Evolutionary conservation across 441 rosid species (phyloP), one percentile per base, ranked within the genome.

Genomic region (Cnidoscolus chayamansa): DNA sequence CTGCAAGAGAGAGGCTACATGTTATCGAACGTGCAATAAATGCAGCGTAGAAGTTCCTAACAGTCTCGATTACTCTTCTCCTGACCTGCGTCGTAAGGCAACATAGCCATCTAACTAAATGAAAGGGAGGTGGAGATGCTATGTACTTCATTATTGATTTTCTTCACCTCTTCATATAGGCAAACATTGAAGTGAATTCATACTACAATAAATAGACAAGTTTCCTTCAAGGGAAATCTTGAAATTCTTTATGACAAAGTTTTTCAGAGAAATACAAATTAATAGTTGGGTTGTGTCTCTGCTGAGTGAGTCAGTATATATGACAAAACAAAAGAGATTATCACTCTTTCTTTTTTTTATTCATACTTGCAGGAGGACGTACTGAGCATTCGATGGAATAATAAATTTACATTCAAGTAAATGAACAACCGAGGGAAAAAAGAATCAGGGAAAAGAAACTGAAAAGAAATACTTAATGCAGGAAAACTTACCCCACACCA

Each of bases 401-500:
- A 65, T 79, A 74, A 76, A 77, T 9, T 49, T 35, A 31, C 40
- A 56, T 61, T 63, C 55, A 67, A 61, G 69, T 55, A 30, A 45
- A 64, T 40, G 37, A 76, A 72, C 71, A 43, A 73, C 78, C 49
- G 32, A 13, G 69, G 63, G 9, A 32, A 35, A 59, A 12, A 12
- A 17, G 63, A 63, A 68, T 7, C 25, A 49, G 9, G 49, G n/a
- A 53, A 53, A 70, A 40, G 30, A 9, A 47, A 32, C 16, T 16
- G 31, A 74, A 67, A 63, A 74, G 31, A 72, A 51, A 63, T 50
- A 65, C 7, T 40, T 31, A 65, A 62, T 40, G 17, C 32, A 57
- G 32, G 3, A 53, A 4, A 63, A 73, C 87, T 81, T 87, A 92
- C 99, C 98, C 98, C 1, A 80, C 77, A 19, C 91, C 91, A 64